Evolutionary conservation across 148 eudicot species (phyloP).

Genomic region (Beta vulgaris): DNA sequence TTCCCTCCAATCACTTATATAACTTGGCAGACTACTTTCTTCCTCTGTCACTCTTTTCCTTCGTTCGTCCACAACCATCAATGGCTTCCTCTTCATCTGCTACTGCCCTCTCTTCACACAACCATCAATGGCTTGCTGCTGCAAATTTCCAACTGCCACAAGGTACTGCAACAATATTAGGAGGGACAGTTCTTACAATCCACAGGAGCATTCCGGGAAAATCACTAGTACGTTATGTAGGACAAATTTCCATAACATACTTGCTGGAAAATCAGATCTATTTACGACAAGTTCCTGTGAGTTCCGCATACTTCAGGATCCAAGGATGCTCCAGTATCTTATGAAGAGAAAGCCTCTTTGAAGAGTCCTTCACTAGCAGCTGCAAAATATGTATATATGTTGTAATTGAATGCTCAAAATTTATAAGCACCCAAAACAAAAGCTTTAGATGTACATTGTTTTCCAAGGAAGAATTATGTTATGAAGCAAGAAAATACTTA

Average conservation of each 20-base stretch:
- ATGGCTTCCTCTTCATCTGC: too few species aligned
- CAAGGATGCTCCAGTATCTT: constrained; percentile 79
- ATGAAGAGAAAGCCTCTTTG: constrained; percentile 76
- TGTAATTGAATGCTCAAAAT: constrained; percentile 11
- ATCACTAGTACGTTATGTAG: too few species aligned
- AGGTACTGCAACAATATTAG: too few species aligned
- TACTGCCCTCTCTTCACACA: too few species aligned
- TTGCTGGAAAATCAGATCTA: neutral
- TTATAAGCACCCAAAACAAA: neutral
- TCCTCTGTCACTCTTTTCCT: too few species aligned
- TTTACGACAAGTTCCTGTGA: constrained; percentile 39
- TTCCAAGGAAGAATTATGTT: neutral
- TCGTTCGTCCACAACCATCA: too few species aligned
- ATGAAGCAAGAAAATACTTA: constrained; percentile 11
- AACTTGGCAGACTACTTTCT: too few species aligned
- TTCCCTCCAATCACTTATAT: too few species aligned
- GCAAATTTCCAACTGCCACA: too few species aligned
- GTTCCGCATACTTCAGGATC: constrained; percentile 60
- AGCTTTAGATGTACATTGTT: neutral
- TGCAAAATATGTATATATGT: constrained; percentile 37
- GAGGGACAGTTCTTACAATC: too few species aligned
- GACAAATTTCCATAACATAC: neutral
- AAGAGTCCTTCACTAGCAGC: constrained; percentile 87
- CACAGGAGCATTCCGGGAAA: too few species aligned
- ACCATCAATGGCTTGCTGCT: too few species aligned